A percentile compares a stretch with the other conserved stretches of the same genome.
Conservation (phyloP, 2,329 filamentous ascomycete genomes). For the Penicillium sp. region DNA sequence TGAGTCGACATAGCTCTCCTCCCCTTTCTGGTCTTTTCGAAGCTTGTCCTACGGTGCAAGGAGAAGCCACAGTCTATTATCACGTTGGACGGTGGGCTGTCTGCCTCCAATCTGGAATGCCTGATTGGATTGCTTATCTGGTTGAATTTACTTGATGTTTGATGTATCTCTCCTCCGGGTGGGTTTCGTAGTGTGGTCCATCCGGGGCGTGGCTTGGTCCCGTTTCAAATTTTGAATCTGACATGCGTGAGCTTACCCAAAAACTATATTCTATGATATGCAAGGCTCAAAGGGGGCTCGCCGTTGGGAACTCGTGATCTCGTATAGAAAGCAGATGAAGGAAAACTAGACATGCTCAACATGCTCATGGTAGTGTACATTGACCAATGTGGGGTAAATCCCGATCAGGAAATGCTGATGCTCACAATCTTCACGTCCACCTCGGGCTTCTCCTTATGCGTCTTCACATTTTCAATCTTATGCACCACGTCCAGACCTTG, state of each 20-base stretch:
- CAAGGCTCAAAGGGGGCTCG: background rate
- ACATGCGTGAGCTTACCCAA: background rate
- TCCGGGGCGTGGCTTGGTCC: background rate
- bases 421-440: conserved; percentile 98
- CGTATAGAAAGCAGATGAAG: conserved; percentile 1
- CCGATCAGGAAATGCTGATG: conserved; percentile 55
- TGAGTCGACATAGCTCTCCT: background rate
- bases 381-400: background rate
- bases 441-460: conserved; percentile 89
- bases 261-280: background rate
- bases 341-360: background rate
- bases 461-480: conserved; percentile 88
- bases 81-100: background rate
- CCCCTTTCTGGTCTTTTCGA: background rate
- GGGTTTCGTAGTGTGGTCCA: background rate
- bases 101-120: background rate
- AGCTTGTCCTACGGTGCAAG: background rate
- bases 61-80: too few relatives aligned
- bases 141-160: background rate
- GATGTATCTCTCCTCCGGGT: background rate
- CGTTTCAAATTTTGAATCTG: background rate
- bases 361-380: conserved; percentile 3
- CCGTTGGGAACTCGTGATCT: conserved; percentile 2
- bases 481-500: conserved; percentile 93
- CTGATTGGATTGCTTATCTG: background rate